phyloP scores from a whole-genome alignment of 106 monocot genomes.

The Allium sativum region DNA sequence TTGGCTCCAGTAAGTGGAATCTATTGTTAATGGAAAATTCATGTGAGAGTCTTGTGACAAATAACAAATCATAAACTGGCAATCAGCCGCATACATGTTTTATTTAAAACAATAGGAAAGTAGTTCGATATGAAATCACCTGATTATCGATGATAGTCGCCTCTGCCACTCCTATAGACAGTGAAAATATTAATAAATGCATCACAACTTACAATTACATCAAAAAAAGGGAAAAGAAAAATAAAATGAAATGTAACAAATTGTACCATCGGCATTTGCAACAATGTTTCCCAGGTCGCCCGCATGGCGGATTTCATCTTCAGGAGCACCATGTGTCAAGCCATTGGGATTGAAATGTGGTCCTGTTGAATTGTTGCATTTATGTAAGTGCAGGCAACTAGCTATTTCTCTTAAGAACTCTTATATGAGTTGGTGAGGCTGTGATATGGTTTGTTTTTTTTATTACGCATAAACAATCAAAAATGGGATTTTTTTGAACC shows the following conservation, averaged over 20 bases:
- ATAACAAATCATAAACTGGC: too few species aligned
- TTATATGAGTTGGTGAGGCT: too few species aligned
- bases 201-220: too few species aligned
- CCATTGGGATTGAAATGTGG: slow-evolving; percentile 74
- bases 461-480: too few species aligned
- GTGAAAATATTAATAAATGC: background rate
- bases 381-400: too few species aligned
- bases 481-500: too few species aligned
- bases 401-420: too few species aligned
- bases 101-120: background rate
- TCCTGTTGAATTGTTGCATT: slow-evolving; percentile 17
- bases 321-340: slow-evolving; percentile 68
- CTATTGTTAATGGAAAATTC: slow-evolving; percentile 11
- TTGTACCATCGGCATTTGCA: slow-evolving; percentile 59
- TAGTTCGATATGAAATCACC: slow-evolving; percentile 14
- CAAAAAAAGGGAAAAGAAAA: background rate
- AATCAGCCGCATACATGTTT: too few species aligned
- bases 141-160: slow-evolving; percentile 65
- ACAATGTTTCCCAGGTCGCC: slow-evolving; percentile 90
- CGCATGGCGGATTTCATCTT: slow-evolving; percentile 78
- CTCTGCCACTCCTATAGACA: slow-evolving; percentile 56
- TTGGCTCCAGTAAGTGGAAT: slow-evolving; percentile 56
- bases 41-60: too few species aligned
- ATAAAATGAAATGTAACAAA: background rate
- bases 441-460: too few species aligned